These are phyloP conservation scores for Neoboletus brunneissimus DNA, from an alignment of 768 basidiomycete species.

Conservation along the genomic window DNA sequence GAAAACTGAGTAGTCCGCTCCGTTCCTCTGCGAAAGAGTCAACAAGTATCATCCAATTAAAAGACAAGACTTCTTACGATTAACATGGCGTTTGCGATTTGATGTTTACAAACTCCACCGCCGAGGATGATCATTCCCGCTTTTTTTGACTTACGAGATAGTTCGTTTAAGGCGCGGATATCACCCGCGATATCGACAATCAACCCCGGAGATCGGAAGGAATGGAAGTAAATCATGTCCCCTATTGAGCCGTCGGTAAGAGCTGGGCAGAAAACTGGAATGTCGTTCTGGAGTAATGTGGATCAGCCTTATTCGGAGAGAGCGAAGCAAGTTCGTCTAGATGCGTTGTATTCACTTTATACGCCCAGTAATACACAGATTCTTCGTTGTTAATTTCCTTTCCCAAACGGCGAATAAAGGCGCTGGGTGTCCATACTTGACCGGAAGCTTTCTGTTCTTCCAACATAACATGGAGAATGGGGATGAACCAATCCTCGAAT, in stretches of 20 bases:
- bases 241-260: slow-evolving; percentile 97
- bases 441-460: slow-evolving; percentile 75
- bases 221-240: slow-evolving; percentile 99
- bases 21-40: slow-evolving; percentile 69
- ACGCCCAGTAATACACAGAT: slow-evolving; percentile 99
- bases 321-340: slow-evolving; percentile 8
- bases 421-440: slow-evolving; percentile 87
- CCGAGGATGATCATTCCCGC: slow-evolving; percentile 99
- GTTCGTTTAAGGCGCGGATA: slow-evolving; percentile 88
- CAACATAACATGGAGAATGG: slow-evolving; percentile 88
- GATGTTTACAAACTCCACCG: slow-evolving; percentile 98
- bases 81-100: slow-evolving; percentile 99
- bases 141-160: slow-evolving; percentile 80
- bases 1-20: slow-evolving; percentile 95
- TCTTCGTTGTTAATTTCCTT: slow-evolving; percentile 97
- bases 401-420: slow-evolving; percentile 88
- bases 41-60: background rate
- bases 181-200: slow-evolving; percentile 93
- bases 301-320: slow-evolving; percentile 26
- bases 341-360: slow-evolving; percentile 70
- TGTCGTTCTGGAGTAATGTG: slow-evolving; percentile 71
- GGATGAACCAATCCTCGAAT: slow-evolving; percentile 99
- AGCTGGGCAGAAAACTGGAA: slow-evolving; percentile 98
- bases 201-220: slow-evolving; percentile 82
- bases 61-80: slow-evolving; percentile 57